A percentile compares a stretch with the other conserved stretches of the same genome.
phyloP scores from a whole-genome alignment of 2,329 filamentous ascomycete species.

The Cercospora janseana region DNA sequence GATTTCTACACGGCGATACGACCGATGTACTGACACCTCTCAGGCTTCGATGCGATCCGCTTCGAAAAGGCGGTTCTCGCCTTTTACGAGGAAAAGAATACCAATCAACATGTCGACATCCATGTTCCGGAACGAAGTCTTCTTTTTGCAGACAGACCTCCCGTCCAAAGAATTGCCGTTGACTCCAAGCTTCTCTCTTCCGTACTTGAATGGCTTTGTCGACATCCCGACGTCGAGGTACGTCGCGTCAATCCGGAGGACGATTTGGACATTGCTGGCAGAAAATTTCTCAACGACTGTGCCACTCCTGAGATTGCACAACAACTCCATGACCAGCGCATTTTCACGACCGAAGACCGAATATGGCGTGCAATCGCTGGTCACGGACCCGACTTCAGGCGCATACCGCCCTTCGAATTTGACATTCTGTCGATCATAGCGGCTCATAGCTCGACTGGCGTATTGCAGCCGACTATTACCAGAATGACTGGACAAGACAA shows the following conservation, averaged over 20 bases:
- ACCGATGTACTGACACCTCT: not conserved
- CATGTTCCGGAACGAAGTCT: conserved; percentile 19
- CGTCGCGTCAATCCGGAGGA: conserved; percentile 42
- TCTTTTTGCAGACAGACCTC: conserved; percentile 30
- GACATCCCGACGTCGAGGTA: conserved; percentile 54
- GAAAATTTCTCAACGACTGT: conserved; percentile 13
- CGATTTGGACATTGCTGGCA: conserved; percentile 41
- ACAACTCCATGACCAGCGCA: conserved; percentile 32
- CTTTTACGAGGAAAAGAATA: conserved; percentile 39
- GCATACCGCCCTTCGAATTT: conserved; percentile 56
- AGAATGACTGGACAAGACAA: conserved; percentile 61
- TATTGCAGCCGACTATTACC: conserved; percentile 58
- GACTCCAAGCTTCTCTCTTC: conserved; percentile 54
- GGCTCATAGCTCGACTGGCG: conserved; percentile 52
- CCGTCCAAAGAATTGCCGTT: conserved; percentile 34
- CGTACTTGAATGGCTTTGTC: conserved; percentile 58
- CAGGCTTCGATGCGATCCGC: conserved; percentile 44
- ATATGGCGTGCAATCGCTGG: conserved; percentile 61
- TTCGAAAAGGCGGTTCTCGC: conserved; percentile 41
- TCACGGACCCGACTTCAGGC: conserved; percentile 56
- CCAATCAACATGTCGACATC: not conserved
- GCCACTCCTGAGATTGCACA: conserved; percentile 5
- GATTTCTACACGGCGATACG: not conserved
- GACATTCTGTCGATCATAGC: conserved; percentile 59
- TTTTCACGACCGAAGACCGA: conserved; percentile 55